Evolutionary conservation across 2,329 filamentous ascomycete species (phyloP), one percentile per base, ranked within the genome.

Genomic region (Ophiostoma ips): DNA sequence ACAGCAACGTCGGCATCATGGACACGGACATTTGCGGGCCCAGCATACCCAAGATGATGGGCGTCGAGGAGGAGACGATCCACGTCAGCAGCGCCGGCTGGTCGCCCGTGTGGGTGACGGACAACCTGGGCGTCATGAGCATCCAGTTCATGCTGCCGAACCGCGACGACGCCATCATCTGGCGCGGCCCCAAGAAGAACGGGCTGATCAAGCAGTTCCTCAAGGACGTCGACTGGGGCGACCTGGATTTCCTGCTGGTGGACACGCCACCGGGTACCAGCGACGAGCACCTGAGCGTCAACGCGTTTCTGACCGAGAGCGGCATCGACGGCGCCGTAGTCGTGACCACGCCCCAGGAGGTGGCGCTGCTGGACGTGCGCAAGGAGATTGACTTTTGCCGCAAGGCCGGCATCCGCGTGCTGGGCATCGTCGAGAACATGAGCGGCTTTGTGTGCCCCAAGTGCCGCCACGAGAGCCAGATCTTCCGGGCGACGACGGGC

Each of bases 31-130:
- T 98, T 55, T 95, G 88, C 67, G 92, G 92, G 0, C 92, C 92
- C 1, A 87, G 81, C 56, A 95, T 98, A 60, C 92, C 92, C 18
- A 95, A 95, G 70, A 96, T 98, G 90, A 89, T 98, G 82, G 92
- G 92, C 33, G 90, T 95, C 1, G 89, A 95, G 66, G 71, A 79
- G 24, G 90, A 98, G 68, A 94, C 85, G 1, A 92, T 98, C 48
- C 92, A 98, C 64, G 80, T 95, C 49, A 92, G 83, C 62, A 83
- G 79, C 49, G 79, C 83, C 1, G 92, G 92, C 2, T 95, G 89
- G 92, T 87, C 84, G 61, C 92, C 92, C 0, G 90, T 96, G 13
- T 96, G 89, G 86, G 89, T 95, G 15, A 77, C 82, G 59, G 92
- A 96, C 59, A 98, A 96, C 59, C 71, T 98, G 3, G 86, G 84